These are phyloP conservation scores for Cyamopsis tetragonoloba DNA, from an alignment of 306 rosid species.

Conservation along the genomic window DNA sequence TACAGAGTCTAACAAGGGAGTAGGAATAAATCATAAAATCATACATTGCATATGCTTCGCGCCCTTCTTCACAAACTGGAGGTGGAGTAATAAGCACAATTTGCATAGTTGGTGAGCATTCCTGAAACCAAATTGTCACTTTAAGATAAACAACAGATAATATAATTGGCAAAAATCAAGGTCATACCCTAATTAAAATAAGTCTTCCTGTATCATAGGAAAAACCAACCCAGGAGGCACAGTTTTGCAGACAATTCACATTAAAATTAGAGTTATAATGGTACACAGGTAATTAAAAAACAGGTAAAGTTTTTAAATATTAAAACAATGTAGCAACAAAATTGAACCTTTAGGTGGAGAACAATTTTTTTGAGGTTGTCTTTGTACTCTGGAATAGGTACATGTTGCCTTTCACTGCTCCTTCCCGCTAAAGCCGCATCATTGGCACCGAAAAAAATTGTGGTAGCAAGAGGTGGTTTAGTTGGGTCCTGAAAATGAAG, in stretches of 20 bases:
- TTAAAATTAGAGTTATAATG: neutral
- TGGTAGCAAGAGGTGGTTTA: constrained; percentile 60
- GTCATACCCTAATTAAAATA: neutral
- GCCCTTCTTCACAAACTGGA: constrained; percentile 80
- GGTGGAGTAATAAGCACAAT: constrained; percentile 86
- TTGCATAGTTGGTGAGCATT: constrained; percentile 52
- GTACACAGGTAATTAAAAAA: neutral
- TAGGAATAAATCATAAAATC: constrained; percentile 35
- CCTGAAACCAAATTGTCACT: constrained; percentile 52
- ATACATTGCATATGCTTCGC: constrained; percentile 59
- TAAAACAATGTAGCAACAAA: neutral
- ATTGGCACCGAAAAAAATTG: constrained; percentile 92
- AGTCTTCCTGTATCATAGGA: neutral
- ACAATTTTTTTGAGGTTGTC: constrained; percentile 64
- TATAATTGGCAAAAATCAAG: neutral
- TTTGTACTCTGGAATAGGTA: constrained; percentile 73
- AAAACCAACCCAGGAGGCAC: neutral
- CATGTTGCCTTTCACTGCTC: constrained; percentile 64
- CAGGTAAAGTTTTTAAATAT: no score
- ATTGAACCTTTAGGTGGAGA: constrained; percentile 68
- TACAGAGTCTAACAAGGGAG: constrained; percentile 2
- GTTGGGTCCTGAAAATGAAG: constrained; percentile 45
- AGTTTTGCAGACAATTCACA: neutral
- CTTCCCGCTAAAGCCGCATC: constrained; percentile 81
- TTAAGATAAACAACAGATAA: constrained; percentile 9